Base-by-base conservation (phyloP, 2,329 filamentous ascomycete genomes). In the Dothideomycetes sp. region DNA sequence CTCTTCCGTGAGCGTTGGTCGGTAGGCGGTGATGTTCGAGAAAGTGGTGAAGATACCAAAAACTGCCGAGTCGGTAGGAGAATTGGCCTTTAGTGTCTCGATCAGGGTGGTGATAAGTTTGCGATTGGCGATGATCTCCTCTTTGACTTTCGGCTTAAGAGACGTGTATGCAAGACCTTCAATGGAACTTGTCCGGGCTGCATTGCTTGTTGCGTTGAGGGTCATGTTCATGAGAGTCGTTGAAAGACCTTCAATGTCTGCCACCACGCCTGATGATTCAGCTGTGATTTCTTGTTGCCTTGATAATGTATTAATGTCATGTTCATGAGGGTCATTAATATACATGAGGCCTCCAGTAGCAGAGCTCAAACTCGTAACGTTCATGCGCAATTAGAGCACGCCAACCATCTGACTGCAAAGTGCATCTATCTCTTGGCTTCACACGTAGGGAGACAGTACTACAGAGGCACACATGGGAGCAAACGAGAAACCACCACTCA, bases 111-210 rank as follows among this genome's bases (percentile, higher is more conserved):
- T 74, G 19, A 96, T 62, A 35, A 96, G 78, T 5, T 66, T 60
- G 3, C 66, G 57, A 54, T 95, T 82, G 36, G 71, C 70, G 10
- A 78, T 76, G 8, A 96, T 69, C 36, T 79, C 74, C 57, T 96
- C 85, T 58, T 94, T 94, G 42, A 95, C 77, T 43, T 76, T 78
- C 4, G 89, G 77, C 52, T 86, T 85, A 29, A 96, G 72, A 8
- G 89, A 94, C 4, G 87, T 81, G 58, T 94, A 96, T 11, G 89
- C 91, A 44, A 98, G 68, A 4, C 89, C 91, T 62, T 98, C 91
- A 40, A 96, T 77, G 1, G 84, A 54, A 83, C 78, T 51, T 82
- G 75, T 45, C 73, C 72, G 46, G 68, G 70, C 42, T 8, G 38
- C 27, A 19, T 33, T 34, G 14, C 24, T 75, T 69, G 33, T 76